A percentile compares a stretch with the other conserved stretches of the same genome.
Conservation (phyloP, 176 grass and related monocot genomes). For the Panicum miliaceum region DNA sequence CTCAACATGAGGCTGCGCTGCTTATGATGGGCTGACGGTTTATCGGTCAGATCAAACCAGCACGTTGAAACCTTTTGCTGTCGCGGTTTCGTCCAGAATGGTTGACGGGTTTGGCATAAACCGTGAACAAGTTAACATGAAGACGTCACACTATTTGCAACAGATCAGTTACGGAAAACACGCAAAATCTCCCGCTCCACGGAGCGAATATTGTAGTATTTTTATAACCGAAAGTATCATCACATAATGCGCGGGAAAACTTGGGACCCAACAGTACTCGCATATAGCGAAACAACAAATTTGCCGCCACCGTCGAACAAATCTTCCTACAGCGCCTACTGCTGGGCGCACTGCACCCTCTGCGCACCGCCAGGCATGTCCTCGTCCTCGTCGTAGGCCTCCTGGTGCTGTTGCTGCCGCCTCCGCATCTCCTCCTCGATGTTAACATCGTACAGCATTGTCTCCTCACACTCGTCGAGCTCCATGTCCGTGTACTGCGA, state of each 20-base stretch:
- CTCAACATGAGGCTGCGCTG: too few relatives aligned
- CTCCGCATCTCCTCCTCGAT: slow-evolving; percentile 83
- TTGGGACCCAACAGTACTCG: slow-evolving; percentile 1
- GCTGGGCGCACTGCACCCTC: slow-evolving; percentile 92
- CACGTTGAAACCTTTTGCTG: too few relatives aligned
- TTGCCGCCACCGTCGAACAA: neutral
- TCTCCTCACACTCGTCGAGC: slow-evolving; percentile 90
- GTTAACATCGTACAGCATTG: slow-evolving; percentile 67
- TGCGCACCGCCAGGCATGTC: slow-evolving; percentile 62
- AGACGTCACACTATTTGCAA: too few relatives aligned
- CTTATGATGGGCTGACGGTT: too few relatives aligned
- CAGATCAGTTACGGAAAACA: too few relatives aligned
- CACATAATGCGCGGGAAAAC: slow-evolving; percentile 17
- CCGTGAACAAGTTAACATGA: too few relatives aligned
- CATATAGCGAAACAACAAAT: slow-evolving; percentile 6
- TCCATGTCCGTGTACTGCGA: slow-evolving; percentile 81
- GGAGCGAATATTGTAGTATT: neutral
- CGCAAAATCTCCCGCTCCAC: neutral
- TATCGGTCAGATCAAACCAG: too few relatives aligned
- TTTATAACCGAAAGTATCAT: slow-evolving; percentile 17
- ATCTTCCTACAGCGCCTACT: slow-evolving; percentile 36
- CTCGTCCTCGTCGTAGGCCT: slow-evolving; percentile 86
- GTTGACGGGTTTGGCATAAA: too few relatives aligned
- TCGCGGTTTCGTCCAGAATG: too few relatives aligned
- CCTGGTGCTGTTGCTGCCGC: slow-evolving; percentile 80